Base-by-base conservation (phyloP, 1,139 yeast genomes). In the Taphrina populina region DNA sequence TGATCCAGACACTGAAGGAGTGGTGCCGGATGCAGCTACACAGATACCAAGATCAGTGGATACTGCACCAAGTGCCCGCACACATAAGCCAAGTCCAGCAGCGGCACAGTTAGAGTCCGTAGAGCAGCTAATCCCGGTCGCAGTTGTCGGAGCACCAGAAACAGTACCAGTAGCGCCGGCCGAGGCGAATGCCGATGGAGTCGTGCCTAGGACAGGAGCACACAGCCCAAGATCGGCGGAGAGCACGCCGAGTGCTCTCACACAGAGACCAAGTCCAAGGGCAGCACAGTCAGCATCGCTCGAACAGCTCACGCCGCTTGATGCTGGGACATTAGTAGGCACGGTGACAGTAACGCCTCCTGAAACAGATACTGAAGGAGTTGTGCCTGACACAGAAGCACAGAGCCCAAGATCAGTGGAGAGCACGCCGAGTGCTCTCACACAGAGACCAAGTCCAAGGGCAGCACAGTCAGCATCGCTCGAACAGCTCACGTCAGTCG, bases 181-280 rank as follows among this genome's bases (percentile, higher is more conserved):
- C 10, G 35, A 21, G 3, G 27, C 15, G 5, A 36, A 10, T 11
- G 13, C 23, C n/a, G n/a, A 10, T 13, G 21, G 26, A 10, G 26
- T 20, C 4, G 26, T 13, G 13, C 33, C 11, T 3, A 21, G 26
- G 13, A 26, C 30, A 15, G 32, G 35, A 3, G 19, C 35, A 11
- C 46, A 26, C 5, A 6, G 47, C 20, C 34, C 26, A 4, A 17
- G 13, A 7, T n/a, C 11, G 4, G 5, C 13, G 6, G 27, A 10
- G 3, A 26, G 13, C 20, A 17, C 24, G 11, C 27, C 30, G 8
- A 27, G 10, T 3, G 30, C 47, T 3, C 23, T 26, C 24, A 41
- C 21, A 20, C 47, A 41, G 13, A 41, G 35, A n/a, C 35, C 20
- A 10, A 41, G 47, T 2, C 35, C 47, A 8, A 19, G 17, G 19